phyloP scores from a whole-genome alignment of 1,284 basidiomycete genomes.

The Fomitiporia mediterranea region DNA sequence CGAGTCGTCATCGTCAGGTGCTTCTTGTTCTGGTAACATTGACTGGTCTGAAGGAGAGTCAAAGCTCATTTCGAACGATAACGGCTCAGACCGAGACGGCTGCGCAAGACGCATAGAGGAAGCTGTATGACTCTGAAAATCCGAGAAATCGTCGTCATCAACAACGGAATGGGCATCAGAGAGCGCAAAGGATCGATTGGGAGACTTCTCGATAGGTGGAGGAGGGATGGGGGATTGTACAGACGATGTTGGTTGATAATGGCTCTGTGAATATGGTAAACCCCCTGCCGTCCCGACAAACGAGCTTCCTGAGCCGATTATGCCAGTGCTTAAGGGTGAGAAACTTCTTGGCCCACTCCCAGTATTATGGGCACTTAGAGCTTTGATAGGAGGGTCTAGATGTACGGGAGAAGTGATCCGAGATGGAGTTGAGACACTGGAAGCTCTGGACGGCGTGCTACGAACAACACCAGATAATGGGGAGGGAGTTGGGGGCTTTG shows the following conservation, averaged over 20 bases:
- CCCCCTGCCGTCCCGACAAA: neutral
- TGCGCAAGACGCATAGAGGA: slow-evolving; percentile 12
- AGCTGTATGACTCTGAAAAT: slow-evolving; percentile 27
- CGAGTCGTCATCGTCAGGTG: slow-evolving; percentile 10
- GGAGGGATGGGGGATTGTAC: slow-evolving; percentile 4
- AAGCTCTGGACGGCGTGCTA: neutral
- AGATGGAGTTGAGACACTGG: neutral
- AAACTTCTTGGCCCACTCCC: neutral
- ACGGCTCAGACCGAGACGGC: neutral
- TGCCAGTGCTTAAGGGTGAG: neutral
- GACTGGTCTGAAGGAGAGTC: slow-evolving; percentile 7
- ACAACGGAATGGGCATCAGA: slow-evolving; percentile 13
- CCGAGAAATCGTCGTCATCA: slow-evolving; percentile 31
- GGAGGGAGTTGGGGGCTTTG: slow-evolving; percentile 27
- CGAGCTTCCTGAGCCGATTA: neutral
- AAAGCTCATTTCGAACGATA: slow-evolving; percentile 14
- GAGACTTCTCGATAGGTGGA: slow-evolving; percentile 18
- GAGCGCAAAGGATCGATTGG: slow-evolving; percentile 2
- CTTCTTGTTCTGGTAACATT: slow-evolving; percentile 1
- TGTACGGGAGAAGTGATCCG: neutral
- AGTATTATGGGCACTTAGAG: neutral
- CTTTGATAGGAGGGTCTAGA: neutral
- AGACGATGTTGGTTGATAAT: neutral
- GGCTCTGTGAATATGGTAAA: neutral
- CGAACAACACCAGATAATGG: slow-evolving; percentile 15